Percentiles rank a stretch among this genome's conserved stretches.
These are phyloP conservation scores for Angomonas deanei DNA, from an alignment of 208 protist species.

Conservation along the genomic window DNA sequence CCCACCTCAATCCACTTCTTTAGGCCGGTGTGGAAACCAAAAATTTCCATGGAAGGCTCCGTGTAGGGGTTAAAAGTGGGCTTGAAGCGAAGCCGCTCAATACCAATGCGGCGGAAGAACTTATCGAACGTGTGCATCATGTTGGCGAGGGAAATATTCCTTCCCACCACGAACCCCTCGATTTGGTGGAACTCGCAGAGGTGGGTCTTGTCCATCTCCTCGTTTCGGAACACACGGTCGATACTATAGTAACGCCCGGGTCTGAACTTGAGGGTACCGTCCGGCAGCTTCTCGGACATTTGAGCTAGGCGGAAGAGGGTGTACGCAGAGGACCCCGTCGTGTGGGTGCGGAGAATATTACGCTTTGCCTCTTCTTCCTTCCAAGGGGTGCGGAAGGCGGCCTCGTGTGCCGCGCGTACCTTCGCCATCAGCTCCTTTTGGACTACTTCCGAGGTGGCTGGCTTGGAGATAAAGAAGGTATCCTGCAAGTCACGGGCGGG, in stretches of 20 bases:
- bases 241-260: slow-evolving; percentile 99
- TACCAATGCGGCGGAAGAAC: slow-evolving; percentile 97
- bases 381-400: slow-evolving; percentile 93
- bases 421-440: slow-evolving; percentile 89
- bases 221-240: slow-evolving; percentile 99
- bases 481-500: slow-evolving; percentile 99
- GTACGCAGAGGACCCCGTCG: slow-evolving; percentile 97
- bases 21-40: slow-evolving; percentile 94
- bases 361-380: slow-evolving; percentile 91
- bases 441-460: slow-evolving; percentile 29
- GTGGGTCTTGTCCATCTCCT: slow-evolving; percentile 99
- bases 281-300: slow-evolving; percentile 26
- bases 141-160: slow-evolving; percentile 95
- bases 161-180: slow-evolving; percentile 98
- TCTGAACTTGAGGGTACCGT: slow-evolving; percentile 84
- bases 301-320: slow-evolving; percentile 95
- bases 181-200: slow-evolving; percentile 99
- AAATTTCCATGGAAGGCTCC: slow-evolving; percentile 99
- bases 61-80: slow-evolving; percentile 99
- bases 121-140: slow-evolving; percentile 98
- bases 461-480: slow-evolving; percentile 99
- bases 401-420: slow-evolving; percentile 94
- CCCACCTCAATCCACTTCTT: slow-evolving; percentile 98
- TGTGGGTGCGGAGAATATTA: slow-evolving; percentile 99
- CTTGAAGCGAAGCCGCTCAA: slow-evolving; percentile 98